phyloP scores from a whole-genome alignment of 495 filamentous ascomycete species.

The Daldinia loculata region DNA sequence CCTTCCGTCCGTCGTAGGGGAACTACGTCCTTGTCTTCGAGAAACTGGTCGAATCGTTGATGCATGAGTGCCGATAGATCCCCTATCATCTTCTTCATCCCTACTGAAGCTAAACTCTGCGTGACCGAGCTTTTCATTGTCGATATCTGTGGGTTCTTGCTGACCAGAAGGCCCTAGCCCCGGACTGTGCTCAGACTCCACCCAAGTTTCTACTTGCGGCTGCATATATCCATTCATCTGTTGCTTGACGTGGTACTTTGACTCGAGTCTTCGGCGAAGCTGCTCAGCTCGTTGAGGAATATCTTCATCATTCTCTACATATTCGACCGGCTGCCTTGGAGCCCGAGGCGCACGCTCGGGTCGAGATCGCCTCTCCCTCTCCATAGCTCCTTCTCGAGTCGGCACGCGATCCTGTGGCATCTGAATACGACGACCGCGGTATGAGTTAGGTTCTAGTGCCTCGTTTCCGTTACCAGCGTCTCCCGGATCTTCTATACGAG shows the following conservation, averaged over 20 bases:
- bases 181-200: slow-evolving; percentile 8
- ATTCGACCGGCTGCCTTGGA: slow-evolving; percentile 19
- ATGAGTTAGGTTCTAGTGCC: slow-evolving; percentile 15
- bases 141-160: neutral
- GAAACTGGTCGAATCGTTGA: slow-evolving; percentile 42
- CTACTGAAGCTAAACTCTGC: slow-evolving; percentile 2
- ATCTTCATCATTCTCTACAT: slow-evolving; percentile 2
- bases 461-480: slow-evolving; percentile 22
- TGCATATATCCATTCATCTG: slow-evolving; percentile 28
- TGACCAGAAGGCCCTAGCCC: slow-evolving; percentile 1
- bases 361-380: slow-evolving; percentile 38
- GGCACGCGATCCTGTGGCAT: slow-evolving; percentile 8
- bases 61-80: slow-evolving; percentile 39
- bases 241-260: neutral
- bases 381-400: slow-evolving; percentile 24
- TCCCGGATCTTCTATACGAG: slow-evolving; percentile 26
- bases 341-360: slow-evolving; percentile 24
- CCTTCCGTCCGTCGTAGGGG: slow-evolving; percentile 24
- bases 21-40: slow-evolving; percentile 25
- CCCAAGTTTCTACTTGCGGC: slow-evolving; percentile 18
- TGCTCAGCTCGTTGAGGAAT: slow-evolving; percentile 9
- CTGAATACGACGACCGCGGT: slow-evolving; percentile 31
- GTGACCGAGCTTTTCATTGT: neutral
- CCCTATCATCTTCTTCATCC: slow-evolving; percentile 35
- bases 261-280: slow-evolving; percentile 4